phyloP scores from a whole-genome alignment of 2,329 filamentous ascomycete genomes.

The Hypoxylon sp. region DNA sequence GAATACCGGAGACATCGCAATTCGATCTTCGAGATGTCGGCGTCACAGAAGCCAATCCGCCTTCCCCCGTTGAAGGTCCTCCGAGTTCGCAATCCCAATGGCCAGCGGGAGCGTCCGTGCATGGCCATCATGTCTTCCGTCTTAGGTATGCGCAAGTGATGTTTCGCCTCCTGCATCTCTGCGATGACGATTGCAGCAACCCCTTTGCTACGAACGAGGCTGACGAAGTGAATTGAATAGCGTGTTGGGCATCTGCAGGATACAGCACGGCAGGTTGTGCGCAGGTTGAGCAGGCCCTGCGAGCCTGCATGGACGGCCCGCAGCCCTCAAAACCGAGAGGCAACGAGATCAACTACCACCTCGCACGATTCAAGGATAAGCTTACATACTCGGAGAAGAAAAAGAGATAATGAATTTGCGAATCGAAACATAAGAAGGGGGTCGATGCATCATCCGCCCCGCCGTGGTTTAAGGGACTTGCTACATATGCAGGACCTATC shows the following conservation, averaged over 20 bases:
- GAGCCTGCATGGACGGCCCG: conserved; percentile 82
- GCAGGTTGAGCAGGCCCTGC: conserved; percentile 66
- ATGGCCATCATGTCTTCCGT: conserved; percentile 65
- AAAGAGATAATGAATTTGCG: conserved; percentile 42
- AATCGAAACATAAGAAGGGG: background rate
- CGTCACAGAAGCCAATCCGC: conserved; percentile 60
- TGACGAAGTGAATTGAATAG: conserved; percentile 53
- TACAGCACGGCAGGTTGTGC: conserved; percentile 69
- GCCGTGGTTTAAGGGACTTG: background rate
- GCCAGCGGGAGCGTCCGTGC: conserved; percentile 60
- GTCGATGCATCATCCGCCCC: too few species aligned
- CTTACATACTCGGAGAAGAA: conserved; percentile 69
- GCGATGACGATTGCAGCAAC: too few species aligned
- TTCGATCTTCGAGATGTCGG: conserved; percentile 50
- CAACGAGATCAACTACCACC: conserved; percentile 91
- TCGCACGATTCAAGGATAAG: conserved; percentile 78
- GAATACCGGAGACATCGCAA: conserved; percentile 7
- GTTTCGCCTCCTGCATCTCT: conserved; percentile 16
- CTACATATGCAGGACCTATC: too few species aligned
- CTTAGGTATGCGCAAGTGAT: conserved; percentile 54
- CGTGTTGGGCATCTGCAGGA: conserved; percentile 85
- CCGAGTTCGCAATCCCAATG: conserved; percentile 63
- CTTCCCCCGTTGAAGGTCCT: conserved; percentile 65
- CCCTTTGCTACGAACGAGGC: too few species aligned
- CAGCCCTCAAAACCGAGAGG: conserved; percentile 64